phyloP scores from a whole-genome alignment of 352 stramenopile species.

The Elongisporangium undulatum region DNA sequence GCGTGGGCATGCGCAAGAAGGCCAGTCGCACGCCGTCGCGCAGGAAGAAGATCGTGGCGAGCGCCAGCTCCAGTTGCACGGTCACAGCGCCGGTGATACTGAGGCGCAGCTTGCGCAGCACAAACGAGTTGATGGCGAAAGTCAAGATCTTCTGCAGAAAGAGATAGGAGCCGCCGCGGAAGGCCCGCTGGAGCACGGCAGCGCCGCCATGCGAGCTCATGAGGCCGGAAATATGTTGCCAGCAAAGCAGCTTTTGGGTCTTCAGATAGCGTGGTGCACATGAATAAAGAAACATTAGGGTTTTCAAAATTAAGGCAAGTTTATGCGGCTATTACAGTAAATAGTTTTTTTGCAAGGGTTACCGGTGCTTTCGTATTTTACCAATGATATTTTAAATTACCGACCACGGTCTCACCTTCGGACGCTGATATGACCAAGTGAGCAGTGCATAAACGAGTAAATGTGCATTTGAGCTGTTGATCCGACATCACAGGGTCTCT shows the following conservation, averaged over 20 bases:
- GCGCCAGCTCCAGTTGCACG: conserved; percentile 84
- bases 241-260: not conserved
- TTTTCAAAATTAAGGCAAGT: too few relatives aligned
- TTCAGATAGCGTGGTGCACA: not conserved
- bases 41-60: conserved; percentile 89
- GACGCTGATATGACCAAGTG: not conserved
- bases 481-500: not conserved
- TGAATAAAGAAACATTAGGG: not conserved
- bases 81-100: conserved; percentile 77
- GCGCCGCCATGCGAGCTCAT: not conserved
- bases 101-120: conserved; percentile 67
- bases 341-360: not conserved
- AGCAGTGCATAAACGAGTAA: not conserved
- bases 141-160: conserved; percentile 84
- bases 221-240: not conserved
- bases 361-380: not conserved
- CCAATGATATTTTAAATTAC: not conserved
- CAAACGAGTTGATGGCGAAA: conserved; percentile 82
- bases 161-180: conserved; percentile 67
- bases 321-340: not conserved
- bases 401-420: not conserved
- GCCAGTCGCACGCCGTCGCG: conserved; percentile 86
- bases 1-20: conserved; percentile 73
- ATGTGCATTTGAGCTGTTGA: not conserved
- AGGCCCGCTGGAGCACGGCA: conserved; percentile 37